These are phyloP conservation scores for Populus euphratica DNA, from an alignment of 345 rosid species.

Conservation along the genomic window DNA sequence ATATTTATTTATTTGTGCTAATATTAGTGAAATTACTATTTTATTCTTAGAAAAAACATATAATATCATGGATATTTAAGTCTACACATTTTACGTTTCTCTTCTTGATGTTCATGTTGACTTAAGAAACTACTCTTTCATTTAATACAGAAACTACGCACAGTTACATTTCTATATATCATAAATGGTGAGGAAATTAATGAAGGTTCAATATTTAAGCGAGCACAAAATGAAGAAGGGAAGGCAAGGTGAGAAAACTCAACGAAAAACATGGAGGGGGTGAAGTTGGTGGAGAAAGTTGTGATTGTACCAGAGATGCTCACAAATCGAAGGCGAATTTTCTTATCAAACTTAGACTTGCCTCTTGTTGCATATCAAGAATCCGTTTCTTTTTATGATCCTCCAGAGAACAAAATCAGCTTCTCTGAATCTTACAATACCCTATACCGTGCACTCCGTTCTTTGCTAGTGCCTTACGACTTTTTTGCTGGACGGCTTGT, in stretches of 20 bases:
- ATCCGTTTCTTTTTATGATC: slow-evolving; percentile 16
- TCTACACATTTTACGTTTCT: not conserved
- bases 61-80: no score
- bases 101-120: not conserved
- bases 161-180: no score
- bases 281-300: slow-evolving; percentile 17
- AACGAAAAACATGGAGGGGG: slow-evolving; percentile 3
- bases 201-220: not conserved
- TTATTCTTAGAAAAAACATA: no score
- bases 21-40: no score
- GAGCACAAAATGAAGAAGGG: not conserved
- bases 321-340: slow-evolving; percentile 4
- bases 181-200: not conserved
- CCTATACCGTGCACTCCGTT: slow-evolving; percentile 3
- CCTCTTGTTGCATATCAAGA: slow-evolving; percentile 18
- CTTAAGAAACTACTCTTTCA: not conserved
- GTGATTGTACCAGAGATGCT: slow-evolving; percentile 11
- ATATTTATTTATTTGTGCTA: no score
- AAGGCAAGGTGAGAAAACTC: no score
- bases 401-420: slow-evolving; percentile 9
- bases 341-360: slow-evolving; percentile 21
- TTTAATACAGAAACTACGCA: not conserved
- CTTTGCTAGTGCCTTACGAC: slow-evolving; percentile 22
- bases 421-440: slow-evolving; percentile 9
- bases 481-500: slow-evolving; percentile 23